A percentile compares a stretch with the other conserved stretches of the same genome.
phyloP scores from a whole-genome alignment of 768 basidiomycete species.

The Xerocomus brunneocitrinus region DNA sequence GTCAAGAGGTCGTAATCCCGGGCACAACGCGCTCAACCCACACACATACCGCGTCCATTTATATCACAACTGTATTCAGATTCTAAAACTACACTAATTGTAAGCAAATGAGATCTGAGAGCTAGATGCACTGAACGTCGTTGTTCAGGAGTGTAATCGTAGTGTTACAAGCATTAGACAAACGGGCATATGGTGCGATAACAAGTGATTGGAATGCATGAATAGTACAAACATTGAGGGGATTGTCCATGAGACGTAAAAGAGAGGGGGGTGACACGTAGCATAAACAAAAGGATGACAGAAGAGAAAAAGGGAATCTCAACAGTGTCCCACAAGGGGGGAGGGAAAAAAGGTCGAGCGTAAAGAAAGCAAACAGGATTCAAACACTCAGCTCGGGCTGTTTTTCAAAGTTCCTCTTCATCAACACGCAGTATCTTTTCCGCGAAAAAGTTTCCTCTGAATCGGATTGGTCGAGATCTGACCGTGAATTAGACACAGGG shows the following conservation, averaged over 20 bases:
- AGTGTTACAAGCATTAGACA: slow-evolving; percentile 32
- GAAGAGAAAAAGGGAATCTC: not conserved
- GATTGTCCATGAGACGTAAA: slow-evolving; percentile 21
- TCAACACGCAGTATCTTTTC: slow-evolving; percentile 21
- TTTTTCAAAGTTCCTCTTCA: slow-evolving; percentile 24
- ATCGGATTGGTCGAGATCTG: slow-evolving; percentile 31
- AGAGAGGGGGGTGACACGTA: slow-evolving; percentile 13
- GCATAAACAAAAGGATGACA: slow-evolving; percentile 2
- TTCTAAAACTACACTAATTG: slow-evolving; percentile 28
- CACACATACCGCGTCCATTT: slow-evolving; percentile 1
- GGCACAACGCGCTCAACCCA: slow-evolving; percentile 13
- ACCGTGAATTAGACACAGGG: slow-evolving; percentile 33
- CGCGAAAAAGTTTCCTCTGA: slow-evolving; percentile 17
- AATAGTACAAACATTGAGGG: slow-evolving; percentile 21
- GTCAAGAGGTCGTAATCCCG: slow-evolving; percentile 28
- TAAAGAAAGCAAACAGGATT: slow-evolving; percentile 9
- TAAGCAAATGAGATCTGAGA: not conserved
- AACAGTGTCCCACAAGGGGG: not conserved
- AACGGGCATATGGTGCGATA: slow-evolving; percentile 22
- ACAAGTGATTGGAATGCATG: slow-evolving; percentile 22
- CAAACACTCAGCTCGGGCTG: slow-evolving; percentile 25
- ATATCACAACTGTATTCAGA: slow-evolving; percentile 4
- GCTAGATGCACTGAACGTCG: slow-evolving; percentile 15
- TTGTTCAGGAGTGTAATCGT: slow-evolving; percentile 14
- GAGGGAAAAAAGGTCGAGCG: slow-evolving; percentile 3